Evolutionary conservation across 108 stramenopile species (phyloP).

Genomic region (Seminavis robusta): DNA sequence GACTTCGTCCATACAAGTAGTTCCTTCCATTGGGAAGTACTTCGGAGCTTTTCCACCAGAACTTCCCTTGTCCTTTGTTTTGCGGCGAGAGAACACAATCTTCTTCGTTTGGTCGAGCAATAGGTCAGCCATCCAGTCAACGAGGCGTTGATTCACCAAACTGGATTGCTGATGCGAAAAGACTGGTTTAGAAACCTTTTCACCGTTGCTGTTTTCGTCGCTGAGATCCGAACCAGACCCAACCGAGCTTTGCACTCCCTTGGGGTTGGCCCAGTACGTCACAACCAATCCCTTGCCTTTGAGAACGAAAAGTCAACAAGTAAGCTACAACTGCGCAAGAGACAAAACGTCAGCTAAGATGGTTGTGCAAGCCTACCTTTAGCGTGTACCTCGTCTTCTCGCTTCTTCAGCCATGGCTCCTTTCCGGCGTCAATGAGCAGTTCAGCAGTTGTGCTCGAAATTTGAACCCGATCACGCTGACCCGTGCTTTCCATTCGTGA

Average conservation of each 20-base stretch:
- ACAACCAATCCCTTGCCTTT: no score
- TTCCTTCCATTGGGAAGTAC: no score
- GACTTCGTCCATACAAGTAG: constrained; percentile 16
- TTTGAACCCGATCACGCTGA: constrained; percentile 18
- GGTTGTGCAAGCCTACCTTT: no score
- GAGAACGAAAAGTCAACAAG: no score
- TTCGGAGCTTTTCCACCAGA: neutral
- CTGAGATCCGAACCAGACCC: no score
- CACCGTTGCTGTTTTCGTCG: no score
- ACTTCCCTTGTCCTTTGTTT: neutral
- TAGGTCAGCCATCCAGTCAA: constrained; percentile 25
- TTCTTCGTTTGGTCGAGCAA: constrained; percentile 6
- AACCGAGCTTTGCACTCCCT: no score
- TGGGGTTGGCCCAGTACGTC: no score
- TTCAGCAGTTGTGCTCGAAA: constrained; percentile 22
- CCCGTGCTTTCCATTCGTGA: constrained; percentile 34
- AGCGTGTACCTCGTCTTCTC: constrained; percentile 17
- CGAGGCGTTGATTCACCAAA: constrained; percentile 5
- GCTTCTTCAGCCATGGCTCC: constrained; percentile 16
- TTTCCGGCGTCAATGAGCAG: constrained; percentile 26
- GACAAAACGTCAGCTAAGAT: no score
- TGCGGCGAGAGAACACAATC: constrained; percentile 8
- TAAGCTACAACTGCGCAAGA: no score
- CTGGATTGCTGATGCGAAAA: no score
- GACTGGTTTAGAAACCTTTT: no score